A percentile compares a stretch with the other conserved stretches of the same genome.
phyloP scores from a whole-genome alignment of 2,329 filamentous ascomycete species.

The Calonectria honghensis region DNA sequence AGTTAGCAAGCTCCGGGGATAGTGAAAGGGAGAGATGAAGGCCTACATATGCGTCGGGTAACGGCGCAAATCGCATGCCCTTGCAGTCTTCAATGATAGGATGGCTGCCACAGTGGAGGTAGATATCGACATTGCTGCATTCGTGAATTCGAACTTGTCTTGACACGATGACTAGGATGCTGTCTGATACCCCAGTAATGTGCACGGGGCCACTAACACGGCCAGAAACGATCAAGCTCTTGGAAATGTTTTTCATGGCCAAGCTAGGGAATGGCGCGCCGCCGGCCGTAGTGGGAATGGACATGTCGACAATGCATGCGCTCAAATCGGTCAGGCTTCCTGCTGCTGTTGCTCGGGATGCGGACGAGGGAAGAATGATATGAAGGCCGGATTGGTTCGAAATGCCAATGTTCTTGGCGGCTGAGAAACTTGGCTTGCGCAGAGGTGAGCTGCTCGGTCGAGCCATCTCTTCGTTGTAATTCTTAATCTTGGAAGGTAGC shows the following conservation, averaged over 20 bases:
- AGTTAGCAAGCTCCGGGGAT: slow-evolving; percentile 29
- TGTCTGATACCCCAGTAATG: slow-evolving; percentile 83
- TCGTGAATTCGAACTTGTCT: slow-evolving; percentile 97
- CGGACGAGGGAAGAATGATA: slow-evolving; percentile 84
- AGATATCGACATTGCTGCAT: slow-evolving; percentile 86
- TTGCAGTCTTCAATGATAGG: slow-evolving; percentile 96
- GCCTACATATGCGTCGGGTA: slow-evolving; percentile 82
- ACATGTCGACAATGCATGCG: slow-evolving; percentile 87
- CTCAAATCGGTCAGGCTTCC: slow-evolving; percentile 82
- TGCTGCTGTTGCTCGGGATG: slow-evolving; percentile 82
- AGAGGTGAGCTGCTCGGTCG: slow-evolving; percentile 63
- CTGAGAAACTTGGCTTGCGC: slow-evolving; percentile 78
- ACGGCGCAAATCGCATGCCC: slow-evolving; percentile 84
- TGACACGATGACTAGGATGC: slow-evolving; percentile 85
- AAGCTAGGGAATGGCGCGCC: slow-evolving; percentile 80
- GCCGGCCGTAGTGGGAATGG: slow-evolving; percentile 73
- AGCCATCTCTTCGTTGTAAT: slow-evolving; percentile 77
- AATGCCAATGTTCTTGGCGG: slow-evolving; percentile 77
- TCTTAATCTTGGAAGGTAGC: slow-evolving; percentile 62
- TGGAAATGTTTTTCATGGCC: slow-evolving; percentile 79
- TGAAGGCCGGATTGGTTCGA: slow-evolving; percentile 80
- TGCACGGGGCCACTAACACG: slow-evolving; percentile 88
- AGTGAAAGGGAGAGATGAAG: not conserved
- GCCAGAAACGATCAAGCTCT: slow-evolving; percentile 85
- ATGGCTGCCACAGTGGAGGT: slow-evolving; percentile 86